phyloP scores from a whole-genome alignment of 164 flowering plant species.

The Magnolia officinalis region DNA sequence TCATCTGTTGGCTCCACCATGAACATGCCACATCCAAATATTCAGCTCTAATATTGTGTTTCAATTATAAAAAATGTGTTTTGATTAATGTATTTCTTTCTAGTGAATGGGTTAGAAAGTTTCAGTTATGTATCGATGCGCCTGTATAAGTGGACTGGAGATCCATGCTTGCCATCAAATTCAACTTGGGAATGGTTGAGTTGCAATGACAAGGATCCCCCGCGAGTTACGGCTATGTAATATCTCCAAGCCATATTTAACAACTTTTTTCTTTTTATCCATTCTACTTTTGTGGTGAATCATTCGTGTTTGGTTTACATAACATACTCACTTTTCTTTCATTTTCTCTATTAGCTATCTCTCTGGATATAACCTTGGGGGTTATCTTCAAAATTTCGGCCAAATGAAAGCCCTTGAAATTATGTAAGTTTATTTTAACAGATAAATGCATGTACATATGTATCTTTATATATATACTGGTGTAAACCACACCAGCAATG shows the following conservation, averaged over 20 bases:
- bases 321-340: neutral
- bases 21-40: too few relatives aligned
- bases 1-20: too few relatives aligned
- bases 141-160: constrained; percentile 12
- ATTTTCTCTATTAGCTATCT: neutral
- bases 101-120: constrained; percentile 4
- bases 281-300: neutral
- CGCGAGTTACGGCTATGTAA: constrained; percentile 8
- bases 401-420: constrained; percentile 12
- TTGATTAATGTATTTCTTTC: neutral
- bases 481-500: too few relatives aligned
- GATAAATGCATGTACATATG: too few relatives aligned
- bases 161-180: constrained; percentile 12
- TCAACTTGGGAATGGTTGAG: constrained; percentile 14
- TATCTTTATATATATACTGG: too few relatives aligned
- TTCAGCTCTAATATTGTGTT: too few relatives aligned
- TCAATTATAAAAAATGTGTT: too few relatives aligned
- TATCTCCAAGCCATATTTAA: neutral
- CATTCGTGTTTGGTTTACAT: neutral
- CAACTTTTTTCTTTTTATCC: neutral
- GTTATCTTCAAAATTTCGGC: neutral
- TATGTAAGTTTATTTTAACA: constrained; percentile 1
- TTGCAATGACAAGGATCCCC: constrained; percentile 8
- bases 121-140: neutral
- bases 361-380: constrained; percentile 4